Conservation (phyloP, 2,329 filamentous ascomycete species). For the Gaeumannomyces sp. region DNA sequence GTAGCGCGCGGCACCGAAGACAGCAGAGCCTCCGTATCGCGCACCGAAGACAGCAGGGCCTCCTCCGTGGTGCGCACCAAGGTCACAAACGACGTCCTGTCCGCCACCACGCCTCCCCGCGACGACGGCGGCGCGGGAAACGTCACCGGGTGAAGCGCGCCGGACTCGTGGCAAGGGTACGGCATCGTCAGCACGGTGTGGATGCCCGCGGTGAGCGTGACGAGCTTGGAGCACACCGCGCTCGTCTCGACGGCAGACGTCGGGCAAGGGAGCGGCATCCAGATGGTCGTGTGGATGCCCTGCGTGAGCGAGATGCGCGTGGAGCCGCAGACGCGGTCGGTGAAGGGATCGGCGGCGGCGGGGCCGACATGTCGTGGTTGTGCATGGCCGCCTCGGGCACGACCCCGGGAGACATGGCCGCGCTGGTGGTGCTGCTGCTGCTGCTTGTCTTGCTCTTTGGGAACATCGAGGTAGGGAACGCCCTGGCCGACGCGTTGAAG, state of each 20-base stretch:
- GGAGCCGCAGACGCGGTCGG: background rate
- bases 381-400: background rate
- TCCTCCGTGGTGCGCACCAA: background rate
- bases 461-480: background rate
- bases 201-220: background rate
- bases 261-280: background rate
- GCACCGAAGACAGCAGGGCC: too few species aligned
- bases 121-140: background rate
- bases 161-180: background rate
- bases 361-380: background rate
- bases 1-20: too few species aligned
- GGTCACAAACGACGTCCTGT: background rate
- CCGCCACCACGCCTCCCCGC: too few species aligned
- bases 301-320: background rate
- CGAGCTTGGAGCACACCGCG: background rate
- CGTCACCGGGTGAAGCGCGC: background rate
- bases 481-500: background rate
- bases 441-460: background rate
- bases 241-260: background rate
- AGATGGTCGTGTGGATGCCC: background rate
- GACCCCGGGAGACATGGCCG: too few species aligned
- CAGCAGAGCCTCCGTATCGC: too few species aligned
- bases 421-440: too few species aligned
- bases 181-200: background rate
- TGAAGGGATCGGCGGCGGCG: too few species aligned